These are phyloP conservation scores for Colletotrichum navitas DNA, from an alignment of 2,329 filamentous ascomycete species.

Conservation along the genomic window DNA sequence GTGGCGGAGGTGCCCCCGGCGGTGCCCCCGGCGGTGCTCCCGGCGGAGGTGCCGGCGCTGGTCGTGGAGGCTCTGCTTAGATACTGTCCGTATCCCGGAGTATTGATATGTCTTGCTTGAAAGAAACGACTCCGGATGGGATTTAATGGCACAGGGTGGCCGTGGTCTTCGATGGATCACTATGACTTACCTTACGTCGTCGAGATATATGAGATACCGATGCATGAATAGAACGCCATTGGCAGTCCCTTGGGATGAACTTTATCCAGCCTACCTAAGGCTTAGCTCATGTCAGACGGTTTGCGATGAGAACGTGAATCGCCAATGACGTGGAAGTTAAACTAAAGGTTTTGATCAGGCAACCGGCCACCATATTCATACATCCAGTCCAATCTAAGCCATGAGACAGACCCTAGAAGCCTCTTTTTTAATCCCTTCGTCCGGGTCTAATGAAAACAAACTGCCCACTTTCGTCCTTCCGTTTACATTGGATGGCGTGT, in stretches of 20 bases:
- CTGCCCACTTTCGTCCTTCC: constrained; percentile 5
- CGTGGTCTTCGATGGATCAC: background rate
- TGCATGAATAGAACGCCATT: constrained; percentile 24
- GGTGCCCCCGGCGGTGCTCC: constrained; percentile 39
- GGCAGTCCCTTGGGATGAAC: background rate
- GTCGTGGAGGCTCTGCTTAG: constrained; percentile 38
- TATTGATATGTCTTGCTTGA: background rate
- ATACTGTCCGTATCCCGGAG: too few relatives aligned
- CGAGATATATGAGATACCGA: constrained; percentile 25
- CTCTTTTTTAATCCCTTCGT: constrained; percentile 12
- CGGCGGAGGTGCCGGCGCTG: constrained; percentile 48
- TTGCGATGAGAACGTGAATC: too few relatives aligned
- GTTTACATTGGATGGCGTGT: background rate
- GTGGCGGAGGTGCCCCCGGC: constrained; percentile 46
- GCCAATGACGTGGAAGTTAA: background rate
- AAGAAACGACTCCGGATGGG: background rate
- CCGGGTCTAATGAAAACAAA: constrained; percentile 9
- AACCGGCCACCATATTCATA: constrained; percentile 16
- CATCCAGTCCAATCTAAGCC: constrained; percentile 24
- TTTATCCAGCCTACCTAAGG: too few relatives aligned
- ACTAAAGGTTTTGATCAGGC: constrained; percentile 11
- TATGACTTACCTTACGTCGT: background rate
- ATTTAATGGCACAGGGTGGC: background rate
- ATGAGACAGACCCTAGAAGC: background rate
- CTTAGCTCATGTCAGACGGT: background rate